Conservation (phyloP, 2,329 filamentous ascomycete genomes). For the Penicillium sp. region DNA sequence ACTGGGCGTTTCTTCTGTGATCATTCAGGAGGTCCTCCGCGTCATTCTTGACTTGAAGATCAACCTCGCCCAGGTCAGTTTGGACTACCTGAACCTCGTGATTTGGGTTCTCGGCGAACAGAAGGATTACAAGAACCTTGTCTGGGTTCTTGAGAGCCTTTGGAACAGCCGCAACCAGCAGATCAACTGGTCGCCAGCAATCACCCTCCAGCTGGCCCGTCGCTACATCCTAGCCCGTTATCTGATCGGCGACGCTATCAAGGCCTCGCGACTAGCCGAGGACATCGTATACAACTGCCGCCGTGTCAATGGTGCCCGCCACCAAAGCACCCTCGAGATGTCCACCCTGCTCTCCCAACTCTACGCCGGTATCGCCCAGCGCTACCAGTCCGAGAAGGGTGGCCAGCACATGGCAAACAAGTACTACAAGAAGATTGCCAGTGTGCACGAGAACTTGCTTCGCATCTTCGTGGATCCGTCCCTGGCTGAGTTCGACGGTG, state of each 20-base stretch:
- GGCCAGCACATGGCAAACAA: slow-evolving; percentile 38
- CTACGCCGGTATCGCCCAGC: slow-evolving; percentile 47
- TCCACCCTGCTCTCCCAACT: slow-evolving; percentile 53
- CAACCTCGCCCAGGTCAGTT: slow-evolving; percentile 45
- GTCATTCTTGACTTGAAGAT: slow-evolving; percentile 45
- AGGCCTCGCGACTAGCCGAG: slow-evolving; percentile 53
- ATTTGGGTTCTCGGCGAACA: slow-evolving; percentile 49
- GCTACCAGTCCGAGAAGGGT: slow-evolving; percentile 37
- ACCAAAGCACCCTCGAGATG: slow-evolving; percentile 52
- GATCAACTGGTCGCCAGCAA: slow-evolving; percentile 41
- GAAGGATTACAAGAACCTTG: slow-evolving; percentile 47
- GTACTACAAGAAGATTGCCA: slow-evolving; percentile 44
- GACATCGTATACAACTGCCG: slow-evolving; percentile 59
- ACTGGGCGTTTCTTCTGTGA: slow-evolving; percentile 42
- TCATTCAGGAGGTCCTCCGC: slow-evolving; percentile 45
- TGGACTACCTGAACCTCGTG: slow-evolving; percentile 47
- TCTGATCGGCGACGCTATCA: slow-evolving; percentile 48
- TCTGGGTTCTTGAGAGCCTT: slow-evolving; percentile 45
- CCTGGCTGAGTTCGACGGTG: slow-evolving; percentile 33
- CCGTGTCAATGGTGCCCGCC: slow-evolving; percentile 52
- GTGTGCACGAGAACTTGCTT: slow-evolving; percentile 42
- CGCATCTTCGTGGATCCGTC: slow-evolving; percentile 38
- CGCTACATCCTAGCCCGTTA: slow-evolving; percentile 55
- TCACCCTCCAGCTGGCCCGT: slow-evolving; percentile 54
- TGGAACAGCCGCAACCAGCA: slow-evolving; percentile 52